Evolutionary conservation across 768 basidiomycete species (phyloP), one percentile per base, ranked within the genome.

Genomic region (Phylloporus sp.): DNA sequence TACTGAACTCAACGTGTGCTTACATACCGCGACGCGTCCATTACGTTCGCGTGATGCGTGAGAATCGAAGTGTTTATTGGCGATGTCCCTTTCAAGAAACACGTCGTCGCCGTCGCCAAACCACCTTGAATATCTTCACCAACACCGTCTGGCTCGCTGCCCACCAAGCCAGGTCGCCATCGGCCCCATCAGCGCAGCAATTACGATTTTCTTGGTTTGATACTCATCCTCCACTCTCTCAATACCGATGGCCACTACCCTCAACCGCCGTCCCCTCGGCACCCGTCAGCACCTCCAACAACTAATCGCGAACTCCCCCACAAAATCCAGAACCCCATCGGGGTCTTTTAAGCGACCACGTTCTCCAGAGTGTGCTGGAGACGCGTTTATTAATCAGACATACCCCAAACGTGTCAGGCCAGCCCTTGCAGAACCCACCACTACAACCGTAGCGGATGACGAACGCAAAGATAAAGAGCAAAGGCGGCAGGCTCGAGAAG

Each of bases 401-500:
- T 56, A 61, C 46, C 49, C 66, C 5, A 84, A 84, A 63, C 79
- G 82, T 18, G 69, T 68, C 45, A 80, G 71, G 62, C 63, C 75
- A 22, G 56, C 61, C 24, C 56, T 59, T 26, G 53, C 59, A 16
- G 60, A 68, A 45, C 48, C 63, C 42, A 42, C 45, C 28, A 40
- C 57, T 46, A 49, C 59, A 41, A 53, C 64, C 28, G 51, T 54
- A 20, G 62, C 66, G 6, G 71, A 77, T 35, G 67, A 73, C 20
- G 64, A 71, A 40, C 69, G 71, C 54, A 79, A 72, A 54, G 73
- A 76, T 39, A 74, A 68, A 63, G 78, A 80, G 38, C 77, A 73
- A 39, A 78, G 71, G 48, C 70, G 76, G 27, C 67, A 73, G 5
- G 79, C 80, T 54, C 76, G 80, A 26, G 79, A 82, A 56, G 73